These are phyloP conservation scores for Beauveria sp. DNA, from an alignment of 2,329 filamentous ascomycete genomes.

Conservation along the genomic window DNA sequence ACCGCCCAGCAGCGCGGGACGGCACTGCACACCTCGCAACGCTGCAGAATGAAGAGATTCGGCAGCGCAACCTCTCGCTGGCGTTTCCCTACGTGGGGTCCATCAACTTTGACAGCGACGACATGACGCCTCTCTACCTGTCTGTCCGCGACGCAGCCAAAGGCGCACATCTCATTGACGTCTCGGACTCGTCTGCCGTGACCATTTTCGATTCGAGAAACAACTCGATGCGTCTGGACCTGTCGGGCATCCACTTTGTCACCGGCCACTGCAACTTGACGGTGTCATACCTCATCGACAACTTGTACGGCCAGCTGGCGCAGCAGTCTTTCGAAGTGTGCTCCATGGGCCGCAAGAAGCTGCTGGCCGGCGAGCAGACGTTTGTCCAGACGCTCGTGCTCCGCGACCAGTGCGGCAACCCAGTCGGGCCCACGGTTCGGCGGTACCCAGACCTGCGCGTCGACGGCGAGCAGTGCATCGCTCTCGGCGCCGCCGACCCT, in stretches of 20 bases:
- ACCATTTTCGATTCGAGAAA: slow-evolving; percentile 24
- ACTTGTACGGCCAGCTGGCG: slow-evolving; percentile 27
- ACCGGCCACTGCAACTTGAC: slow-evolving; percentile 25
- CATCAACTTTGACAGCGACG: slow-evolving; percentile 25
- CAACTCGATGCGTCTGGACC: slow-evolving; percentile 26
- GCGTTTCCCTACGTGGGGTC: slow-evolving; percentile 30
- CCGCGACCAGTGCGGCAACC: slow-evolving; percentile 27
- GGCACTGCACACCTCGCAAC: slow-evolving; percentile 19
- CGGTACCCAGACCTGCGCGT: slow-evolving; percentile 24
- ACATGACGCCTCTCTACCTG: slow-evolving; percentile 25
- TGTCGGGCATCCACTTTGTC: slow-evolving; percentile 26
- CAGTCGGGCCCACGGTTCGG: slow-evolving; percentile 19
- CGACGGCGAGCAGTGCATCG: slow-evolving; percentile 24
- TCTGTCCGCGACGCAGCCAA: slow-evolving; percentile 23
- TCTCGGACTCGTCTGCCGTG: slow-evolving; percentile 25
- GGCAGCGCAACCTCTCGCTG: slow-evolving; percentile 23
- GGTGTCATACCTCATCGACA: slow-evolving; percentile 24
- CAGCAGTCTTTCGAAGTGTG: slow-evolving; percentile 24
- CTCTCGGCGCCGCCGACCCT: slow-evolving; percentile 20
- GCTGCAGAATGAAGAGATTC: slow-evolving; percentile 24
- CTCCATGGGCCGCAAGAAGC: slow-evolving; percentile 7
- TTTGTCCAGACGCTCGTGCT: slow-evolving; percentile 27
- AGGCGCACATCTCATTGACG: slow-evolving; percentile 24
- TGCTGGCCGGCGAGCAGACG: slow-evolving; percentile 1
- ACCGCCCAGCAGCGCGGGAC: slow-evolving; percentile 18